A percentile compares a stretch with the other conserved stretches of the same genome.
phyloP scores from a whole-genome alignment of 352 stramenopile species.

The Globisporangium yorkense region DNA sequence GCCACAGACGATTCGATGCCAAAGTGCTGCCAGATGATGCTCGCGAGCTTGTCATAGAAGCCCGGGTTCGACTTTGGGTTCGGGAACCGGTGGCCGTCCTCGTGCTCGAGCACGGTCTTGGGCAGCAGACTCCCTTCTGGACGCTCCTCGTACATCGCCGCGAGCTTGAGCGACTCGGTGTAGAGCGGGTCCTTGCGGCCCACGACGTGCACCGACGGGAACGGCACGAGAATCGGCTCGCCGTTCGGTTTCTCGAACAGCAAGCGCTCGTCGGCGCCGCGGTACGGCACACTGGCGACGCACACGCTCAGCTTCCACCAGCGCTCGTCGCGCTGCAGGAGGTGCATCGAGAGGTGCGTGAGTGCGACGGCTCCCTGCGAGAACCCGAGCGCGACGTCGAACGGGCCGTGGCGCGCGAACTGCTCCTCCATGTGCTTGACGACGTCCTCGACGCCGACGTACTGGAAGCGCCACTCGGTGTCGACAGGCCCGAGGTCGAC shows the following conservation, averaged over 20 bases:
- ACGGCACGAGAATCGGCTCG: constrained; percentile 28
- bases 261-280: constrained; percentile 29
- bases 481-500: constrained; percentile 1
- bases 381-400: constrained; percentile 75
- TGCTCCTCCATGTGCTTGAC: constrained; percentile 58
- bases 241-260: constrained; percentile 40
- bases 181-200: constrained; percentile 29
- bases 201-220: constrained; percentile 49
- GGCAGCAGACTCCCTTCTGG: constrained; percentile 10
- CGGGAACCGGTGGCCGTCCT: constrained; percentile 33
- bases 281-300: constrained; percentile 32
- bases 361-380: constrained; percentile 70
- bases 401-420: constrained; percentile 49
- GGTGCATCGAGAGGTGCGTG: constrained; percentile 55
- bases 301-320: constrained; percentile 56
- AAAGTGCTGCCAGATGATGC: constrained; percentile 15
- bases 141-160: constrained; percentile 29
- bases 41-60: constrained; percentile 15
- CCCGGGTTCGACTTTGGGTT: constrained; percentile 9
- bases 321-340: constrained; percentile 28
- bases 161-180: constrained; percentile 20
- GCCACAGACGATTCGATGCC: background rate
- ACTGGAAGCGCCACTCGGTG: constrained; percentile 14
- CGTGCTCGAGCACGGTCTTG: constrained; percentile 33
- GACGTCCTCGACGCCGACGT: constrained; percentile 28